Percentiles rank a stretch among this genome's conserved stretches.
phyloP scores from a whole-genome alignment of 2,329 filamentous ascomycete genomes.

The Nigrograna mackinnonii region DNA sequence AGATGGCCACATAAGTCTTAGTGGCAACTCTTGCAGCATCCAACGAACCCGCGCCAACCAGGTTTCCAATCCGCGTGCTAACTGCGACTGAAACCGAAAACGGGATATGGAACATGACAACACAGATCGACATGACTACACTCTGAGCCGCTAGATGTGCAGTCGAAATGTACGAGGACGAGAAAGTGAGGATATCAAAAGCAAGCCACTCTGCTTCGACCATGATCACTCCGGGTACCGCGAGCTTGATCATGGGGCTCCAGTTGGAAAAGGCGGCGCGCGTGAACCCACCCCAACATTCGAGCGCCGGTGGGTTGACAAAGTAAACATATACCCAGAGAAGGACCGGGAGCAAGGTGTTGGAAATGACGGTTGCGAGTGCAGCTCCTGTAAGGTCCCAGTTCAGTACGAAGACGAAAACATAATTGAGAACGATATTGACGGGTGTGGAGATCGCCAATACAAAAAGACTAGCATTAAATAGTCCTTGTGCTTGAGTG shows the following conservation, averaged over 20 bases:
- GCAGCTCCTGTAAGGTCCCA: constrained; percentile 58
- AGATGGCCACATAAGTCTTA: constrained; percentile 33
- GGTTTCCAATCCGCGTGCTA: constrained; percentile 42
- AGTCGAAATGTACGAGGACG: constrained; percentile 77
- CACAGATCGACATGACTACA: constrained; percentile 38
- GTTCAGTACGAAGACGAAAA: constrained; percentile 46
- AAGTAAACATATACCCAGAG: constrained; percentile 52
- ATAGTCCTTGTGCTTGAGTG: constrained; percentile 59
- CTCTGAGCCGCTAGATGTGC: constrained; percentile 81
- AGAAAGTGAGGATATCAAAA: constrained; percentile 63
- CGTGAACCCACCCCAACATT: constrained; percentile 75
- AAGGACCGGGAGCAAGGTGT: constrained; percentile 53
- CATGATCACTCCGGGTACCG: constrained; percentile 90
- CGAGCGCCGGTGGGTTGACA: constrained; percentile 40
- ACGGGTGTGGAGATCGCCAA: constrained; percentile 53
- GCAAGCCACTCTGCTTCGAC: constrained; percentile 67
- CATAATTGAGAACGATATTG: constrained; percentile 55
- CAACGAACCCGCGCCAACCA: constrained; percentile 42
- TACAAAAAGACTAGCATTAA: constrained; percentile 53
- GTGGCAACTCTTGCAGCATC: constrained; percentile 37
- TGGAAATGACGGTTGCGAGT: constrained; percentile 53
- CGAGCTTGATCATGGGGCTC: constrained; percentile 83
- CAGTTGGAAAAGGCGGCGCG: constrained; percentile 71
- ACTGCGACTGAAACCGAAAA: constrained; percentile 45
- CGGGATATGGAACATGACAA: constrained; percentile 45